These are phyloP conservation scores for Oryza meyeriana DNA, from an alignment of 176 grass and related monocot genomes.

Conservation along the genomic window DNA sequence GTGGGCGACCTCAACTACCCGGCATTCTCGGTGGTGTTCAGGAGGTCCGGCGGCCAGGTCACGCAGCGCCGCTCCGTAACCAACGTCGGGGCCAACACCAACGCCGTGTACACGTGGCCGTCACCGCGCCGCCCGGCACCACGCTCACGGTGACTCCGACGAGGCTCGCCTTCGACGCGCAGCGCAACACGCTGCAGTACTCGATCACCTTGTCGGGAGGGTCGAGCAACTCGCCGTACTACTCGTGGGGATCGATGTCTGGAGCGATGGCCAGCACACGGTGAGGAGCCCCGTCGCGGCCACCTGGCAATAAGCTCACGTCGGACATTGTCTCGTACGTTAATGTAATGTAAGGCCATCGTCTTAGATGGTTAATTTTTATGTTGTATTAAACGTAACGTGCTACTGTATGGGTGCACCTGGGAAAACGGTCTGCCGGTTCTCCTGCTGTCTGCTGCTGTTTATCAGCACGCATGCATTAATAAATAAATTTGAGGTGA, in stretches of 20 bases:
- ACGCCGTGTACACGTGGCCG: slow-evolving; percentile 27
- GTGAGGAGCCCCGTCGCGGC: slow-evolving; percentile 29
- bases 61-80: slow-evolving; percentile 48
- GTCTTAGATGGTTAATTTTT: too few species aligned
- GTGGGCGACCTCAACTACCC: slow-evolving; percentile 61
- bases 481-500: too few species aligned
- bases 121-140: slow-evolving; percentile 38
- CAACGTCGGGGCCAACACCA: slow-evolving; percentile 38
- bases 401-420: too few species aligned
- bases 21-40: slow-evolving; percentile 47
- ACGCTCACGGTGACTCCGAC: slow-evolving; percentile 37
- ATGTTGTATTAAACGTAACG: too few species aligned
- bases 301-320: not conserved
- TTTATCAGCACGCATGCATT: too few species aligned
- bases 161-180: slow-evolving; percentile 35
- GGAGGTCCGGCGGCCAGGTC: not conserved
- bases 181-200: slow-evolving; percentile 11
- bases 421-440: too few species aligned
- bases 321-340: not conserved
- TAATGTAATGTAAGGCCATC: too few species aligned
- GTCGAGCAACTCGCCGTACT: not conserved
- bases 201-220: slow-evolving; percentile 9
- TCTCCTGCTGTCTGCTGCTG: too few species aligned
- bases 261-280: slow-evolving; percentile 33
- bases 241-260: slow-evolving; percentile 39